Base-by-base conservation (phyloP, 345 rosid genomes). In the Dovyalis caffra region DNA sequence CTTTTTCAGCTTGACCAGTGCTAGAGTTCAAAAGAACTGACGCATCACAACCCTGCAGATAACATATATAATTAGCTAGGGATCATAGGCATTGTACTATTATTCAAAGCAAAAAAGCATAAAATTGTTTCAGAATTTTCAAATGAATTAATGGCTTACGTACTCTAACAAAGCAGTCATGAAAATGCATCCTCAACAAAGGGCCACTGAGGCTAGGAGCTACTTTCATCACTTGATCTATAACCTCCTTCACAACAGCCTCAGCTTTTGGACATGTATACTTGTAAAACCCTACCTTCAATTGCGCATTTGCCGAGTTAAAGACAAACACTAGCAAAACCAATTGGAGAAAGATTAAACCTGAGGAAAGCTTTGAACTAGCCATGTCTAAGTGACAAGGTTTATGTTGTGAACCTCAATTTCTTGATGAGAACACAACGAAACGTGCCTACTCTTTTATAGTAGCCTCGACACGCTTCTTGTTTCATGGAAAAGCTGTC, bases 101-200 rank as follows among this genome's bases (percentile, higher is more conserved):
- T 18, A 64, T 7, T 64, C 58, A 64, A n/a, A 64, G 23, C 14
- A 2, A 15, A 29, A 62, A 32, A 32, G 33, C n/a, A 12, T 2
- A 1, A 26, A 11, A 64, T 2, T 28, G 21, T 63, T 31, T 64
- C 40, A 8, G n/a, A 5, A 20, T 28, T 64, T 26, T 20, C 23
- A 53, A n/a, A 29, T 64, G 12, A 64, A n/a, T n/a, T n/a, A n/a
- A 53, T 21, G 58, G 12, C 25, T 51, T 0, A n/a, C 51, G 31
- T 72, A 94, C 97, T 82, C 88, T 56, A 18, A 92, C 90, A 38
- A 92, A 92, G 66, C 97, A 94, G 66, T 94, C 98, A 35, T 94
- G 97, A 58, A 94, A 92, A 70, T 86, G 87, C 92, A 92, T 75
- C 73, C 98, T 83, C 40, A 94, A 67, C 77, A 92, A 62, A 63